A percentile compares a stretch with the other conserved stretches of the same genome.
Conservation (phyloP, 352 stramenopile species). For the Globisporangium polare region DNA sequence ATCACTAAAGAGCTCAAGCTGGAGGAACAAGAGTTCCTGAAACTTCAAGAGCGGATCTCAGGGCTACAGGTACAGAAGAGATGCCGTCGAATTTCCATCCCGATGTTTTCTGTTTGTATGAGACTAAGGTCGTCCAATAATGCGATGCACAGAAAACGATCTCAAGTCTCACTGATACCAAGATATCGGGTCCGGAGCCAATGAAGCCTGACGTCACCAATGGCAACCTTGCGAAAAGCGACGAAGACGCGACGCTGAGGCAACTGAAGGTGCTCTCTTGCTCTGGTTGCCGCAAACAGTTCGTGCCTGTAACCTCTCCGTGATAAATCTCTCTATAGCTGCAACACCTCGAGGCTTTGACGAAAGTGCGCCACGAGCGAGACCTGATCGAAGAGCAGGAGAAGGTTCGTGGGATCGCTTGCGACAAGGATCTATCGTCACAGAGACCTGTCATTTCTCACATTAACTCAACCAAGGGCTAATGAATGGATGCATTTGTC, state of each 20-base stretch:
- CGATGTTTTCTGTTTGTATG: too few species aligned
- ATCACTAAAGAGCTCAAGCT: constrained; percentile 3
- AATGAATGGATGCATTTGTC: neutral
- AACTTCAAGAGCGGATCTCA: constrained; percentile 12
- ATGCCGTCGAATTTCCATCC: neutral
- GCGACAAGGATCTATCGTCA: neutral
- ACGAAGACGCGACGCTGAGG: constrained; percentile 28
- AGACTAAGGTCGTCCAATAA: too few species aligned
- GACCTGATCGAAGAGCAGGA: constrained; percentile 58
- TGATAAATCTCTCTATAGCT: constrained; percentile 3
- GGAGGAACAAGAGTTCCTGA: constrained; percentile 14
- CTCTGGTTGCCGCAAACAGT: too few species aligned
- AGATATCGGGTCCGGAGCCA: neutral
- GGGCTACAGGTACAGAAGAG: constrained; percentile 10
- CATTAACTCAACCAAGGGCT: neutral
- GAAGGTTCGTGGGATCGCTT: constrained; percentile 24
- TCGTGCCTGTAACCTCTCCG: too few species aligned
- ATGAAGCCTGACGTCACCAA: neutral
- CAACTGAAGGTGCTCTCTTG: constrained; percentile 30
- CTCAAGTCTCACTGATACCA: constrained; percentile 2
- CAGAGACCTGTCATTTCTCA: neutral
- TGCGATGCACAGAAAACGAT: neutral
- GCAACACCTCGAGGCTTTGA: constrained; percentile 38
- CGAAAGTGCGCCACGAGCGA: constrained; percentile 47
- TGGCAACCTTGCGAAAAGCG: neutral